Base-by-base conservation (phyloP, 768 basidiomycete genomes). In the Coprinopsis strossmayeri region DNA sequence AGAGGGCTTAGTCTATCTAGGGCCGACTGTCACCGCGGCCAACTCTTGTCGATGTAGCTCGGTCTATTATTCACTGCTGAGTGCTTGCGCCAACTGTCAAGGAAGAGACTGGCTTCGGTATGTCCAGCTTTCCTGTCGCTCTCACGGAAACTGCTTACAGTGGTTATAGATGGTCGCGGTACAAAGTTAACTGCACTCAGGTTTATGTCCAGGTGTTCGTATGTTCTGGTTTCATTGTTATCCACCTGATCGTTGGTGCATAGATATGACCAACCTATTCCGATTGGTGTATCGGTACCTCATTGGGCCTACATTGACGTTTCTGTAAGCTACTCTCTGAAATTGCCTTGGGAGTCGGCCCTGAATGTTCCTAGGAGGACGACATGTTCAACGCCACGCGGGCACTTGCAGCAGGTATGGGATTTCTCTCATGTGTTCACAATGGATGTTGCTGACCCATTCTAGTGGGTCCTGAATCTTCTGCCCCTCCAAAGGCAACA, bases 51-150 rank as follows among this genome's bases (percentile, higher is more conserved):
- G 60, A 52, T 79, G 78, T 59, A 77, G 71, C 54, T 68, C 76
- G 0, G 73, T 79, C 10, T 71, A 72, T 39, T 81, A 79, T 59
- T 71, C 72, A n/a, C 54, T 78, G 54, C 54, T 76, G 49, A 70
- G 69, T 45, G 74, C 76, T n/a, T 81, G 79, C 55, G 67, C 71
- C 3, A 55, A 59, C 10, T 81, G 79, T 55, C 79, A 81, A 57
- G 59, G 51, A 24, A 61, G 59, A 13, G 38, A 59, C 5, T 68
- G 63, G 48, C 24, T 69, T 40, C 34, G 38, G 73, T 74, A 43
- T 26, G 67, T 56, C 20, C 45, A 34, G 45, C 27, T 3, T 30
- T 34, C 7, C 3, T 23, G 37, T 20, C 40, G 9, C 30, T 43
- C 26, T n/a, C n/a, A n/a, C n/a, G n/a, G n/a, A n/a, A n/a, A n/a